Base-by-base conservation (phyloP, 371 early-diverging fungal species). In the Apophysomyces sp. region DNA sequence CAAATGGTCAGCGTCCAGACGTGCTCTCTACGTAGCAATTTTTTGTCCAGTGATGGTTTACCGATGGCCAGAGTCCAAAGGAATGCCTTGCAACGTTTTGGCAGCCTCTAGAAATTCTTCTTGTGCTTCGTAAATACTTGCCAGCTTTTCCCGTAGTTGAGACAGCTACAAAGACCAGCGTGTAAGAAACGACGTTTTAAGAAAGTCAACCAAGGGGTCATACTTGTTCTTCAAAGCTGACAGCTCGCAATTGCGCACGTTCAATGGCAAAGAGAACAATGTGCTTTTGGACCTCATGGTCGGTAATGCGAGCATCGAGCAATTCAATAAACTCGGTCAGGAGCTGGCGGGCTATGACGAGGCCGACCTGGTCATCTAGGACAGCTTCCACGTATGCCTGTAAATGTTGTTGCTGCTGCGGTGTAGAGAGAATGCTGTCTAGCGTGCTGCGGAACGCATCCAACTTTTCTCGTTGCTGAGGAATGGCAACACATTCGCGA, bases 141-240 rank as follows among this genome's bases (percentile, higher is more conserved):
- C 90, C 9, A 94, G 69, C 40, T 88, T 84, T 52, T 90, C 91
- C 57, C 93, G 79, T 51, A 91, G 76, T 52, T 77, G 77, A 1
- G 92, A 90, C 21, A 93, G 83, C 91, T 90, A 74, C 5, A 34
- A 31, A 27, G 21, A 31, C 3, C 30, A 57, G 1, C 16, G 29
- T 21, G 21, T 16, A 9, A 24, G 2, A 8, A 21, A 26, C 24
- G 53, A 34, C 16, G n/a, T 44, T 21, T 2, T 21, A 21, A 44
- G 39, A 13, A 15, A 16, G 52, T n/a, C 18, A 0, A 26, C 2
- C 4, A 30, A n/a, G 16, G 27, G 12, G 1, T 1, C 26, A 5
- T 73, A 91, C 94, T 81, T 91, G 92, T 67, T 94, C 94, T 69
- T 94, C 94, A 74, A 92, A 94, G 31, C 92, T 89, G n/a, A 93